Base-by-base conservation (phyloP, 208 protist genomes). In the Phytomonas francai region DNA sequence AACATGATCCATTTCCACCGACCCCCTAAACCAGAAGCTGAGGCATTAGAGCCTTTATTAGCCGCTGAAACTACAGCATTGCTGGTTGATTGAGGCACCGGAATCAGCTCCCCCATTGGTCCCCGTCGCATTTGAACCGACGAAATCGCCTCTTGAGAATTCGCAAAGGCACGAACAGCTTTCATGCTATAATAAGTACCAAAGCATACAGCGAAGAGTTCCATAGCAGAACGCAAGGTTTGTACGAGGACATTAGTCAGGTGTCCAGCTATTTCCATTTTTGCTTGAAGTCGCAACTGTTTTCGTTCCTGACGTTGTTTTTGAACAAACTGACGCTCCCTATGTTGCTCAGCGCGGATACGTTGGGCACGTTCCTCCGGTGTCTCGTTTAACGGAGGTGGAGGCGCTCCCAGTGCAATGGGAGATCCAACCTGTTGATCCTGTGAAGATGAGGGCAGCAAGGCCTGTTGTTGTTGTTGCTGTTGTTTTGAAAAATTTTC, bases 101-200 rank as follows among this genome's bases (percentile, higher is more conserved):
- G 65, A 65, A 82, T 71, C 66, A 83, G 73, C 60, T 76, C 65
- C 5, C 76, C 76, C 19, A 59, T 71, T 25, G 71, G 67, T 29
- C 71, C 71, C 29, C 76, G 39, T 12, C 39, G 71, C 42, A 61
- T 29, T n/a, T 68, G 28, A 19, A 5, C 59, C 14, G 19, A 29
- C 8, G 42, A 27, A 65, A 73, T 77, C 28, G 49, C 39, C 39
- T 81, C 70, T 57, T 88, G 85, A 61, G 58, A 70, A 64, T 74
- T 85, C 3, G 85, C 77, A 56, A 93, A 82, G 19, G 80, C 77
- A 49, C 84, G 78, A 29, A 93, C 75, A 2, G 85, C 85, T 69
- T 88, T 91, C 63, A 93, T 84, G 75, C 88, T 93, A 75, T 93
- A 93, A 74, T 90, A 93, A 16, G 88, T 91, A 34, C 88, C 88